These are phyloP conservation scores for Trichophyton verrucosum DNA, from an alignment of 2,329 filamentous ascomycete species.

Conservation along the genomic window DNA sequence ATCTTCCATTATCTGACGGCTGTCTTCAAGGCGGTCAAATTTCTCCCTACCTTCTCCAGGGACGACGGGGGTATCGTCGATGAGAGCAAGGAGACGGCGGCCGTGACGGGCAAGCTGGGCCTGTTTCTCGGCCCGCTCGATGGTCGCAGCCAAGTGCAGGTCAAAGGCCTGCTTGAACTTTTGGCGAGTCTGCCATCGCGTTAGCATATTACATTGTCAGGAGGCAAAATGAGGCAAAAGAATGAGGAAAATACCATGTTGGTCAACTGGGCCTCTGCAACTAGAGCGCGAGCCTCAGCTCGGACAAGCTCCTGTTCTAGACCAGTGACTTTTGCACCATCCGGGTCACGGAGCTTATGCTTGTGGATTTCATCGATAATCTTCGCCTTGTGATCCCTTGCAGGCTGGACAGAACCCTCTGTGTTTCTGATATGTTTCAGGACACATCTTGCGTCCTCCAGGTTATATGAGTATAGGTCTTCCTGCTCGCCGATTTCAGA, in stretches of 20 bases:
- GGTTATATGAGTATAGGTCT: conserved; percentile 67
- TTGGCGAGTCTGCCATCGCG: conserved; percentile 60
- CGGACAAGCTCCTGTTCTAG: conserved; percentile 94
- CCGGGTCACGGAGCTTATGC: conserved; percentile 83
- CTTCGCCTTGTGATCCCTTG: conserved; percentile 74
- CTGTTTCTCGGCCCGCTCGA: conserved; percentile 95
- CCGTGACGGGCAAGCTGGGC: conserved; percentile 87
- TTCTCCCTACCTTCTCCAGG: conserved; percentile 65
- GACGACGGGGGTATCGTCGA: conserved; percentile 82
- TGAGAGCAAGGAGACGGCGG: conserved; percentile 65
- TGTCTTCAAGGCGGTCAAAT: conserved; percentile 55
- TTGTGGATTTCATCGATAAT: conserved; percentile 85
- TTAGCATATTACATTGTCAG: conserved; percentile 8
- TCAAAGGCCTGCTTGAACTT: conserved; percentile 95
- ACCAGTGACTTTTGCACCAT: conserved; percentile 65
- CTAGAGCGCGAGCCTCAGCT: conserved; percentile 88
- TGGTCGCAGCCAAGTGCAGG: conserved; percentile 73
- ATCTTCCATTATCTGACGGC: conserved; percentile 78
- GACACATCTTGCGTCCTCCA: conserved; percentile 71
- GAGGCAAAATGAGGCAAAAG: too few species aligned
- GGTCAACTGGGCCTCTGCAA: conserved; percentile 90
- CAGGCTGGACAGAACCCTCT: conserved; percentile 88
- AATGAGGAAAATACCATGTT: conserved; percentile 58
- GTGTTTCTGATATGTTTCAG: conserved; percentile 93
- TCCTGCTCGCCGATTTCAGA: conserved; percentile 92